These are phyloP conservation scores for Sporobolomyces phaffii DNA, from an alignment of 768 basidiomycete genomes.

Conservation along the genomic window DNA sequence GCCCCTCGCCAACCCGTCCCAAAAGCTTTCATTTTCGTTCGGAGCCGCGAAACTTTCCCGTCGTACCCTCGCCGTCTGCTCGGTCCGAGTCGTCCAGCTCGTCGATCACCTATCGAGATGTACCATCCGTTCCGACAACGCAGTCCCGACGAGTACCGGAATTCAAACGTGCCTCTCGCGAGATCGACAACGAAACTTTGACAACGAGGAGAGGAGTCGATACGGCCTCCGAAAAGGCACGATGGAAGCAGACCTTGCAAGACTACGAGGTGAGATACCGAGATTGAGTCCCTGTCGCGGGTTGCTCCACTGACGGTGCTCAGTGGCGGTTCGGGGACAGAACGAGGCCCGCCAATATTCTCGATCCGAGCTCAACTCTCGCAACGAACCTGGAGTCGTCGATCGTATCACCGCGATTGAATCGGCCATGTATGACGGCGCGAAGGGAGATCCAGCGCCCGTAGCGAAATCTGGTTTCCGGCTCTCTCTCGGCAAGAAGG, in stretches of 20 bases:
- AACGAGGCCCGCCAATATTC: no score
- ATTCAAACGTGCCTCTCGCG: background rate
- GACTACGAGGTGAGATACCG: background rate
- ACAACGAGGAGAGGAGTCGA: conserved; percentile 1
- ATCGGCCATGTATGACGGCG: no score
- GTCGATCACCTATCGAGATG: background rate
- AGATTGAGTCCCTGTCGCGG: no score
- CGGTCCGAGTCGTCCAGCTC: background rate
- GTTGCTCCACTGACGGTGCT: no score
- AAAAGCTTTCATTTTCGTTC: background rate
- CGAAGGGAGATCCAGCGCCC: no score
- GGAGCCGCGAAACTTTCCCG: background rate
- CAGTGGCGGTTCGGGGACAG: no score
- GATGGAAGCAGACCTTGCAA: background rate
- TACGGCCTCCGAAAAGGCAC: background rate
- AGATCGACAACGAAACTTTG: background rate
- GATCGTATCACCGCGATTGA: no score
- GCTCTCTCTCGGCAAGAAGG: background rate
- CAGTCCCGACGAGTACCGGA: background rate
- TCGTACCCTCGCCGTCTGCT: background rate
- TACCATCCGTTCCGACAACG: background rate
- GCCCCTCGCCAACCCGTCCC: conserved; percentile 17
- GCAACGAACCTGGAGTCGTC: no score
- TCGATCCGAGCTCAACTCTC: no score
- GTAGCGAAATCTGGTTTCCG: background rate